Percentiles rank a stretch among this genome's conserved stretches.
Conservation (phyloP, 2,329 filamentous ascomycete species). For the Cordyceps farinosa region DNA sequence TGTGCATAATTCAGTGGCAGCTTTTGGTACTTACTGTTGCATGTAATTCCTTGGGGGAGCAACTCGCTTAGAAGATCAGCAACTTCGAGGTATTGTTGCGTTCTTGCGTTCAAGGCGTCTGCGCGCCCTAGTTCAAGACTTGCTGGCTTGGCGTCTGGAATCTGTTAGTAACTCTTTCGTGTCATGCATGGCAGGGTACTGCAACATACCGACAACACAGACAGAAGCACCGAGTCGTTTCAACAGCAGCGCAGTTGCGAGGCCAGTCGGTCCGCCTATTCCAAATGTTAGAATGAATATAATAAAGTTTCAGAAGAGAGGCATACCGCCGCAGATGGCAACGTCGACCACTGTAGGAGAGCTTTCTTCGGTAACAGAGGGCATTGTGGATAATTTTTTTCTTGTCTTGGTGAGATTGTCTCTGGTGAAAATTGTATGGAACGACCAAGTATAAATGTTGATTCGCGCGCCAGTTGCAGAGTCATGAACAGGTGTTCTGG, state of each 20-base stretch:
- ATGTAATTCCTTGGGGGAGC: constrained; percentile 41
- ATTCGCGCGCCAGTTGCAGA: not conserved
- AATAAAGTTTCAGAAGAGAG: not conserved
- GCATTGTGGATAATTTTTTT: constrained; percentile 3
- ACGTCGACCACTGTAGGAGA: constrained; percentile 30
- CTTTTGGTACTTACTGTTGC: constrained; percentile 40
- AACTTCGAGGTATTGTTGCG: constrained; percentile 46
- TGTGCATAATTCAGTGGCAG: not conserved
- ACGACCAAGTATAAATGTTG: not conserved
- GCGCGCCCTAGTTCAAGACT: constrained; percentile 42
- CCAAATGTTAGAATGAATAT: not conserved
- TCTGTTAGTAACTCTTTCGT: not conserved
- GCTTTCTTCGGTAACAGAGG: constrained; percentile 5
- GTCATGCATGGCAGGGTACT: not conserved
- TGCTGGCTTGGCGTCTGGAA: constrained; percentile 36
- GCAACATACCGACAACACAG: constrained; percentile 33
- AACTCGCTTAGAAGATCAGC: constrained; percentile 42
- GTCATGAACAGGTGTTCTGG: not conserved
- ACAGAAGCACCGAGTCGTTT: constrained; percentile 40
- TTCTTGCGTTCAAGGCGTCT: constrained; percentile 47
- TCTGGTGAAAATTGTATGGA: not conserved
- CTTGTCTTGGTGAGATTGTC: not conserved
- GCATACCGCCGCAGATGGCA: constrained; percentile 36
- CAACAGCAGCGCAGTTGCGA: constrained; percentile 43
- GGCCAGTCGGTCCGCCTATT: constrained; percentile 43